These are phyloP conservation scores for Solanum etuberosum DNA, from an alignment of 257 asterid species.

Conservation along the genomic window DNA sequence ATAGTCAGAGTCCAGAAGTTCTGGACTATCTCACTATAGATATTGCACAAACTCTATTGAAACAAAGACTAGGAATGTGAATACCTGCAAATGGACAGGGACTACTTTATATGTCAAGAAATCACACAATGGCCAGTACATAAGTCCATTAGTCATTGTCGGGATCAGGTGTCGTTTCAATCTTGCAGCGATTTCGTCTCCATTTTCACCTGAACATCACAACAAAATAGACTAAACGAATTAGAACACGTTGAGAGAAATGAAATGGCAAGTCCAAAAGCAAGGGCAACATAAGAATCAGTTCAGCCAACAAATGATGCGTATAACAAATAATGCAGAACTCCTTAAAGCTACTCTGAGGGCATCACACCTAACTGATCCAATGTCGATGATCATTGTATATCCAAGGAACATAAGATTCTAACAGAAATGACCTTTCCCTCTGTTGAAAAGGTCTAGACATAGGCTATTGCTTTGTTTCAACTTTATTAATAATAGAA, in stretches of 20 bases:
- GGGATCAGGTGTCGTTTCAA: constrained; percentile 81
- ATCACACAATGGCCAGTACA: constrained; percentile 88
- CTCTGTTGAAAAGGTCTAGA: not conserved
- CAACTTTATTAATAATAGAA: not conserved
- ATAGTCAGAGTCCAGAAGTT: not conserved
- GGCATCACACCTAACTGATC: not conserved
- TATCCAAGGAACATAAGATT: not conserved
- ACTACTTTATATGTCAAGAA: constrained; percentile 66
- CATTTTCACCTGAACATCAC: constrained; percentile 44
- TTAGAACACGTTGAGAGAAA: not conserved
- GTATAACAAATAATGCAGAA: not conserved
- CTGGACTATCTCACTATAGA: not conserved
- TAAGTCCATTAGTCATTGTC: constrained; percentile 54
- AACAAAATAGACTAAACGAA: not conserved
- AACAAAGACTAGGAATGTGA: not conserved
- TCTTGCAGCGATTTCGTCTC: constrained; percentile 53
- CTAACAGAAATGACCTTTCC: not conserved
- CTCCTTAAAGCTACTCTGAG: not conserved
- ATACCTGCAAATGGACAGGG: constrained; percentile 83
- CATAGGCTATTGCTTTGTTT: not conserved
- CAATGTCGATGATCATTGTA: not conserved
- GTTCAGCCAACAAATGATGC: not conserved
- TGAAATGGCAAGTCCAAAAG: not conserved
- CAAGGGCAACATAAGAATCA: not conserved
- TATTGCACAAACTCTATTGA: not conserved